Conservation (phyloP, 345 rosid genomes). For the Syzygium aromaticum region DNA sequence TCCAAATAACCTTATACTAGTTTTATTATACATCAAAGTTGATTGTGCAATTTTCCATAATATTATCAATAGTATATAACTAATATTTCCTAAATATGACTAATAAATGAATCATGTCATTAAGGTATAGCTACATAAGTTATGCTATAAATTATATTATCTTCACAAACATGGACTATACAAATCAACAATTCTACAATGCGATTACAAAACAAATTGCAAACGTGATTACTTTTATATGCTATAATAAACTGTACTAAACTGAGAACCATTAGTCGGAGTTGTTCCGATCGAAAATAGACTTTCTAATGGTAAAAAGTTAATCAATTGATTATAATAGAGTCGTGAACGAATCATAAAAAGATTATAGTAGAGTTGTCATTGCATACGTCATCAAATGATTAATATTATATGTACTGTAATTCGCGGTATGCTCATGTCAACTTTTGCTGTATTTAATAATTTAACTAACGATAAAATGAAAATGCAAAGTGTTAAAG, state of each 20-base stretch:
- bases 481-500: neutral
- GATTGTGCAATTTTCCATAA: neutral
- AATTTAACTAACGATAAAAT: neutral
- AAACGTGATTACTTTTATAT: neutral
- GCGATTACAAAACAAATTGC: neutral
- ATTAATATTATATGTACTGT: neutral
- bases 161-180: neutral
- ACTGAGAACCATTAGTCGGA: neutral
- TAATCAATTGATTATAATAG: neutral
- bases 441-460: neutral
- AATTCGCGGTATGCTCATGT: neutral
- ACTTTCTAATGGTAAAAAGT: neutral
- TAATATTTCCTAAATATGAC: neutral
- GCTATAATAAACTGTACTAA: neutral
- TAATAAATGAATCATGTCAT: neutral
- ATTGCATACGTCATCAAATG: neutral
- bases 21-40: neutral
- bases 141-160: neutral
- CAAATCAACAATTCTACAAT: neutral
- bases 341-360: neutral
- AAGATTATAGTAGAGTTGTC: neutral
- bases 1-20: neutral
- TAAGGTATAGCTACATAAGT: neutral
- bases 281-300: neutral
- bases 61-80: neutral